Percentiles rank a stretch among this genome's conserved stretches.
Evolutionary conservation across 108 stramenopile genomes (phyloP).

Genomic region (Pseudonitzschia pungens): DNA sequence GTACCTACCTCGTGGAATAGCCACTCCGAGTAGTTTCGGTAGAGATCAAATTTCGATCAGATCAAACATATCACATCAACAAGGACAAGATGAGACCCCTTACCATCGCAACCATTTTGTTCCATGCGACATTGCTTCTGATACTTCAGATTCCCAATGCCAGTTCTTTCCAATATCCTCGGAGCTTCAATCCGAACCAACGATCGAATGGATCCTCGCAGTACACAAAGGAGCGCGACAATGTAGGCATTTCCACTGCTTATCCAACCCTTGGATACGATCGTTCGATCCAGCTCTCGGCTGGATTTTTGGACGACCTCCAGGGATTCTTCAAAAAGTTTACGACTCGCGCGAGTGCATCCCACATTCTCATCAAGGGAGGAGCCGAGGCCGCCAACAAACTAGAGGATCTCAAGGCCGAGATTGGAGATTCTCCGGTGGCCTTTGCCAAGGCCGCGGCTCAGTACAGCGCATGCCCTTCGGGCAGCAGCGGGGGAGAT

Average conservation of each 20-base stretch:
- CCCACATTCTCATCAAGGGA: constrained; percentile 59
- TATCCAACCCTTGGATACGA: not conserved
- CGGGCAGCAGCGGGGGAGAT: constrained; percentile 51
- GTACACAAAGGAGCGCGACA: not conserved
- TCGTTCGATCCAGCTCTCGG: constrained; percentile 10
- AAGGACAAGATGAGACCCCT: not conserved
- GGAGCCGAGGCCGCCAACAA: constrained; percentile 48
- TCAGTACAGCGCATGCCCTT: constrained; percentile 66
- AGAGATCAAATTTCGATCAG: not conserved
- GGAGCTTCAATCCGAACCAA: not conserved
- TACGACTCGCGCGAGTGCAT: constrained; percentile 49
- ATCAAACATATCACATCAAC: too few relatives aligned
- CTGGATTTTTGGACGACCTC: constrained; percentile 34
- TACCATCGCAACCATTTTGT: not conserved
- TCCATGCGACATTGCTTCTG: not conserved
- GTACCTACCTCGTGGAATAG: not conserved
- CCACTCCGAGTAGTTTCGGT: not conserved
- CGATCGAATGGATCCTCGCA: not conserved
- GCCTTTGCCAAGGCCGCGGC: constrained; percentile 59
- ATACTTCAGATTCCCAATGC: not conserved
- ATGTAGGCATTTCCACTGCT: not conserved
- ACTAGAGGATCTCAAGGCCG: constrained; percentile 46
- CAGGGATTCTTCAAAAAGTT: constrained; percentile 38
- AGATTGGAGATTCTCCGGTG: constrained; percentile 40
- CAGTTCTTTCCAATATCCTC: not conserved